A percentile compares a stretch with the other conserved stretches of the same genome.
These are phyloP conservation scores for Claviceps quebecensis DNA, from an alignment of 2,329 filamentous ascomycete species.

Conservation along the genomic window DNA sequence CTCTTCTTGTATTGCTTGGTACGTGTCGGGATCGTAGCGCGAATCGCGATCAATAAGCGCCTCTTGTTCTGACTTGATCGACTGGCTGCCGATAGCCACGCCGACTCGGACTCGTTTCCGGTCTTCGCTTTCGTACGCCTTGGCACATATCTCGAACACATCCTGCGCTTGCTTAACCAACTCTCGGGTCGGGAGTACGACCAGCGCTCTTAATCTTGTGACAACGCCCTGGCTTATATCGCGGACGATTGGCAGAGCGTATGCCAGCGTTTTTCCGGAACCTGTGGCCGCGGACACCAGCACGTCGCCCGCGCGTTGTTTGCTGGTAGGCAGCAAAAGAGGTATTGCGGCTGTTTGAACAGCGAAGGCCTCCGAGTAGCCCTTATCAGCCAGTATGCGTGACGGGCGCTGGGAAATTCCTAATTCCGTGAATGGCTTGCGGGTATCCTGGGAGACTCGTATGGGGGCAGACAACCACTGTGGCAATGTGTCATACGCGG, in stretches of 20 bases:
- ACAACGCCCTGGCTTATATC: slow-evolving; percentile 51
- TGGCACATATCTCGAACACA: slow-evolving; percentile 59
- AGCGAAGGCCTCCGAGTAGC: slow-evolving; percentile 26
- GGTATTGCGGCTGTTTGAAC: slow-evolving; percentile 49
- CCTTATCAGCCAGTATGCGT: slow-evolving; percentile 49
- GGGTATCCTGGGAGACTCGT: slow-evolving; percentile 47
- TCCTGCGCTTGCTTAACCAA: slow-evolving; percentile 76
- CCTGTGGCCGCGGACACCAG: slow-evolving; percentile 88
- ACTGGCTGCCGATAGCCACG: slow-evolving; percentile 68
- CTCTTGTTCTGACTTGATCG: slow-evolving; percentile 51
- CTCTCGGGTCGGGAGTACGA: slow-evolving; percentile 84
- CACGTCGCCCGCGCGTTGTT: slow-evolving; percentile 57
- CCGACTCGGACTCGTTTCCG: slow-evolving; percentile 63
- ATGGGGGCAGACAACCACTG: slow-evolving; percentile 66
- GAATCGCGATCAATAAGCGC: slow-evolving; percentile 30
- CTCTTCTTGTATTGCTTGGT: slow-evolving; percentile 16
- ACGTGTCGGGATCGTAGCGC: slow-evolving; percentile 51
- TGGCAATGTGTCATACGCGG: slow-evolving; percentile 66
- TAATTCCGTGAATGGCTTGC: slow-evolving; percentile 46
- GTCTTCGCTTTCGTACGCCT: slow-evolving; percentile 39
- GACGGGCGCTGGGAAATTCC: slow-evolving; percentile 48
- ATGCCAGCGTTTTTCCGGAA: slow-evolving; percentile 89
- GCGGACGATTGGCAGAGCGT: slow-evolving; percentile 73
- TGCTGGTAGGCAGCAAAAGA: slow-evolving; percentile 53
- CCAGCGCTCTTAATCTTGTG: slow-evolving; percentile 59